A percentile compares a stretch with the other conserved stretches of the same genome.
Conservation (phyloP, 371 early-diverging fungal species). For the Mortierella sp. region DNA sequence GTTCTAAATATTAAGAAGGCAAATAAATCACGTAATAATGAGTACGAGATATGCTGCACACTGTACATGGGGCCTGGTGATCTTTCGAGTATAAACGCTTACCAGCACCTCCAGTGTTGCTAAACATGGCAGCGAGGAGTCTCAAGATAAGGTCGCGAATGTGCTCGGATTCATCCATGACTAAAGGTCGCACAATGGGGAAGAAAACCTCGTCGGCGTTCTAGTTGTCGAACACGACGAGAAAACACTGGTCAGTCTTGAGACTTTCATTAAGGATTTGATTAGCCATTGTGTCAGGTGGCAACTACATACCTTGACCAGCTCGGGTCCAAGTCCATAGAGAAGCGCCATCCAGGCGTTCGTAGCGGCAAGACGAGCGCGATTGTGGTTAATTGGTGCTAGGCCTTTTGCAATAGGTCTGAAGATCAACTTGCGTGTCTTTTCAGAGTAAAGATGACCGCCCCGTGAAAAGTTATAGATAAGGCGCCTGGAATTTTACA, state of each 20-base stretch:
- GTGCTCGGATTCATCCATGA: slow-evolving; percentile 43
- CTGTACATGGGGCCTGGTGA: neutral
- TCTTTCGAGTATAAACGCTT: neutral
- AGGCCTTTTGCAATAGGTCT: slow-evolving; percentile 42
- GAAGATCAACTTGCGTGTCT: slow-evolving; percentile 29
- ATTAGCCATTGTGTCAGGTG: neutral
- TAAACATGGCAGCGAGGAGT: slow-evolving; percentile 24
- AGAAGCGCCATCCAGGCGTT: slow-evolving; percentile 48
- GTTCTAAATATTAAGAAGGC: slow-evolving; percentile 12
- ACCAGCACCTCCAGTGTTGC: slow-evolving; percentile 40
- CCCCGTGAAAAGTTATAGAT: slow-evolving; percentile 51
- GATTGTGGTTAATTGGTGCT: slow-evolving; percentile 25
- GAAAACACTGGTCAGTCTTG: neutral
- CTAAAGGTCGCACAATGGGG: slow-evolving; percentile 19
- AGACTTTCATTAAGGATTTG: neutral
- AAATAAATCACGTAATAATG: neutral
- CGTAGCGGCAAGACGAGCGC: slow-evolving; percentile 40
- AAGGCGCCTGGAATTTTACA: slow-evolving; percentile 22
- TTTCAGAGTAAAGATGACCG: slow-evolving; percentile 32
- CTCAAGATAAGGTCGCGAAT: slow-evolving; percentile 35
- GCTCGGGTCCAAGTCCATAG: slow-evolving; percentile 36
- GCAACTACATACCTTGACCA: slow-evolving; percentile 23
- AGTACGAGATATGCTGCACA: neutral
- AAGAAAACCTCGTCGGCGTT: slow-evolving; percentile 31
- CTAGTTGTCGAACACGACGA: neutral